Conservation (phyloP, 2,329 filamentous ascomycete species). For the Eutypa lata region DNA sequence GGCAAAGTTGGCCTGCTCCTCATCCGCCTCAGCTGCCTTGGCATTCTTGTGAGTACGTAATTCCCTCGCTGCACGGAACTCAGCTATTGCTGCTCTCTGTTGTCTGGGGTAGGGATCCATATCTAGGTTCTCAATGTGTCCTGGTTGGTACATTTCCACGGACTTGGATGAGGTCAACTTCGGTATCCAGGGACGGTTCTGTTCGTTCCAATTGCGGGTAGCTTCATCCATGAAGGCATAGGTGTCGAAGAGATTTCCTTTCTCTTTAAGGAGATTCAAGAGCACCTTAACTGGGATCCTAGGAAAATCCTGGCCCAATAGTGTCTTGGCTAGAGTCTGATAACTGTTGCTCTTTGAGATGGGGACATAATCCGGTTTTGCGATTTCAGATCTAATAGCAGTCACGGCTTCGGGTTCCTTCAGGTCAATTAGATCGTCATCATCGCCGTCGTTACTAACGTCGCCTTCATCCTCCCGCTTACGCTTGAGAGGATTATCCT, state of each 20-base stretch:
- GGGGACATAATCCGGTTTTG: slow-evolving; percentile 5
- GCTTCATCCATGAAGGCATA: slow-evolving; percentile 31
- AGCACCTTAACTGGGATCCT: slow-evolving; percentile 23
- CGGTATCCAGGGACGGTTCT: slow-evolving; percentile 17
- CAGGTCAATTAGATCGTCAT: slow-evolving; percentile 5
- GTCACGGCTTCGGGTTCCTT: slow-evolving; percentile 2
- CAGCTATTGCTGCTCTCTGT: slow-evolving; percentile 33
- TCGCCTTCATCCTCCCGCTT: slow-evolving; percentile 32
- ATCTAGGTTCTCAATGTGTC: slow-evolving; percentile 14
- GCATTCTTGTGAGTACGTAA: slow-evolving; percentile 25
- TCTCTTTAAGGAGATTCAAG: slow-evolving; percentile 18
- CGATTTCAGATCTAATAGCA: slow-evolving; percentile 15
- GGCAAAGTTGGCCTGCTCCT: slow-evolving; percentile 35
- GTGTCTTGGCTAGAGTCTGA: slow-evolving; percentile 11
- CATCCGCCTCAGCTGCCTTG: slow-evolving; percentile 20
- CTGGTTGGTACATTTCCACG: slow-evolving; percentile 11
- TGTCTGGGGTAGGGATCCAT: slow-evolving; percentile 9
- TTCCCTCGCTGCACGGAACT: slow-evolving; percentile 35
- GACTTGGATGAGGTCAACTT: slow-evolving; percentile 27
- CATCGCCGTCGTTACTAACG: slow-evolving; percentile 12
- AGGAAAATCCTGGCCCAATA: slow-evolving; percentile 36
- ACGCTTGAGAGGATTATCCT: slow-evolving; percentile 33
- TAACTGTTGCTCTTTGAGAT: slow-evolving; percentile 9
- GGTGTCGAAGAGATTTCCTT: slow-evolving; percentile 31
- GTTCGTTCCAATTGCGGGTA: slow-evolving; percentile 12